phyloP scores from a whole-genome alignment of 2,329 filamentous ascomycete genomes.

The Didymosphaeria variabile region DNA sequence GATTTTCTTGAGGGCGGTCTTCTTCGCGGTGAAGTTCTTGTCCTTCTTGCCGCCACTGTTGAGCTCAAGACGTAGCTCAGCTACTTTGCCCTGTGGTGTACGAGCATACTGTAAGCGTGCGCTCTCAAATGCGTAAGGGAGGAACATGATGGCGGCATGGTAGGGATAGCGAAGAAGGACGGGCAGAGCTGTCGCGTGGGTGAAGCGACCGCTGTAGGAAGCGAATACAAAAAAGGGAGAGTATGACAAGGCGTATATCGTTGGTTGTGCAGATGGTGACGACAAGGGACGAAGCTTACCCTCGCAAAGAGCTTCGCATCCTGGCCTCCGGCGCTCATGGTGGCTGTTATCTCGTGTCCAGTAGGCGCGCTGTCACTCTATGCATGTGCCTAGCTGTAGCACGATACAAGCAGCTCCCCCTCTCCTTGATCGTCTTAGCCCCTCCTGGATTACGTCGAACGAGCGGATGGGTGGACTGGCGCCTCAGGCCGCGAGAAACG shows the following conservation, averaged over 20 bases:
- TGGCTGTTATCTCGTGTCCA: constrained; percentile 42
- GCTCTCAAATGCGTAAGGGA: constrained; percentile 47
- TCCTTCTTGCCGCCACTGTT: constrained; percentile 96
- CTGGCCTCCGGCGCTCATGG: constrained; percentile 76
- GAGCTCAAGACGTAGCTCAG: constrained; percentile 93
- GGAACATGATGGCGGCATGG: constrained; percentile 45
- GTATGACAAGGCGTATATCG: constrained; percentile 19
- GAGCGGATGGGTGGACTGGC: constrained; percentile 20
- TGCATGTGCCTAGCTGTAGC: constrained; percentile 44
- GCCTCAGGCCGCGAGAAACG: constrained; percentile 17
- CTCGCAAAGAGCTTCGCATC: constrained; percentile 99
- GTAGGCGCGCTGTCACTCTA: constrained; percentile 28
- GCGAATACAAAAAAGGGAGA: constrained; percentile 9
- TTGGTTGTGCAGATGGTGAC: constrained; percentile 17
- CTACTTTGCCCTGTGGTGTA: constrained; percentile 89
- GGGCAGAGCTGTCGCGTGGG: neutral
- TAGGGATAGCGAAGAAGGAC: neutral
- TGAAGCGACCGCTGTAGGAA: neutral
- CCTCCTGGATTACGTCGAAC: constrained; percentile 20
- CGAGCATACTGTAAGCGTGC: constrained; percentile 61
- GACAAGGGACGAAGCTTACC: constrained; percentile 66
- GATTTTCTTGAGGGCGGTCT: constrained; percentile 98
- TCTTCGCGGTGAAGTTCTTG: constrained; percentile 93
- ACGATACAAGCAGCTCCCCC: constrained; percentile 33
- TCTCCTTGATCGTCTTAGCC: constrained; percentile 34